These are phyloP conservation scores for Baeospora myosura DNA, from an alignment of 1,284 basidiomycete species.

Conservation along the genomic window DNA sequence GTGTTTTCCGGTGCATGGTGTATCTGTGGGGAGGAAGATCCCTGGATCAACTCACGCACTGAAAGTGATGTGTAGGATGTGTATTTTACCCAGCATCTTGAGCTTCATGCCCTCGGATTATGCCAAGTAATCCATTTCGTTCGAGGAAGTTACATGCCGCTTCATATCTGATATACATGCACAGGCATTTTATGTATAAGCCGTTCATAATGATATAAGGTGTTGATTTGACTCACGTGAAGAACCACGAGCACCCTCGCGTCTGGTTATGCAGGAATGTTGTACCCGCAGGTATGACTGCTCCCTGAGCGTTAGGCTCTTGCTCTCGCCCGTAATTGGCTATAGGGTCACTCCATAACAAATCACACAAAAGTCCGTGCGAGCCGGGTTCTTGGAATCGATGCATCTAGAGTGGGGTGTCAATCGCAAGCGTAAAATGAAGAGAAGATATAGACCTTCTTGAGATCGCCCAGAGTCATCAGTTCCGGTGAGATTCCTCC, in stretches of 20 bases:
- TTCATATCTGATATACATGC: constrained; percentile 60
- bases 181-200: not conserved
- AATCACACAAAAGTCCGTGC: constrained; percentile 87
- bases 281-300: constrained; percentile 33
- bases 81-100: constrained; percentile 85
- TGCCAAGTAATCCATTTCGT: constrained; percentile 83
- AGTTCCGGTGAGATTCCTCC: constrained; percentile 93
- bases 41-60: constrained; percentile 1
- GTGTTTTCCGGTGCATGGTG: constrained; percentile 91
- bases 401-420: constrained; percentile 51
- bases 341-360: constrained; percentile 93
- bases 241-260: constrained; percentile 92
- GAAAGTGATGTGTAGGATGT: not conserved
- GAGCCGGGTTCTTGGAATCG: constrained; percentile 94
- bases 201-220: not conserved
- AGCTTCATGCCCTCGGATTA: constrained; percentile 96
- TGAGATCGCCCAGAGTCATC: constrained; percentile 74
- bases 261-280: constrained; percentile 84
- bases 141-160: constrained; percentile 94
- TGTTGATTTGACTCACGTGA: constrained; percentile 57
- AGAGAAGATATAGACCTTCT: constrained; percentile 42
- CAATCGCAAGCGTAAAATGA: constrained; percentile 5
- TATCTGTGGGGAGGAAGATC: constrained; percentile 46
- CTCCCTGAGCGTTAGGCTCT: constrained; percentile 28
- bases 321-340: constrained; percentile 67